A percentile compares a stretch with the other conserved stretches of the same genome.
phyloP scores from a whole-genome alignment of 2,329 filamentous ascomycete species.

The Fusarium vanettenii region DNA sequence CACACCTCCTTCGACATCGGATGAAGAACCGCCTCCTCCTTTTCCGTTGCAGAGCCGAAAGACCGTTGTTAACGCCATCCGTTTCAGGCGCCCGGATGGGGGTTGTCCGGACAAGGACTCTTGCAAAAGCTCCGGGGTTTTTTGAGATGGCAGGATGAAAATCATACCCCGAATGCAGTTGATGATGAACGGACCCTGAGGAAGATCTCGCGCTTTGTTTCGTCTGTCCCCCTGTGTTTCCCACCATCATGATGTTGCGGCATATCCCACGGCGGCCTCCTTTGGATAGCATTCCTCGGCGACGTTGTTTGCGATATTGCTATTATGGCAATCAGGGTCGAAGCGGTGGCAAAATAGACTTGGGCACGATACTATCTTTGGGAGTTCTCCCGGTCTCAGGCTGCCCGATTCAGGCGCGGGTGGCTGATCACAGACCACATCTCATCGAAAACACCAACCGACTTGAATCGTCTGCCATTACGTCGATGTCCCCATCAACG shows the following conservation, averaged over 20 bases:
- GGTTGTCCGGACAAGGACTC: not conserved
- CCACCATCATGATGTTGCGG: not conserved
- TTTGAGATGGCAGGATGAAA: not conserved
- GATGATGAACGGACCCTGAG: constrained; percentile 4
- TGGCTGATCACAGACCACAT: not conserved
- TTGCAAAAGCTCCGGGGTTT: not conserved
- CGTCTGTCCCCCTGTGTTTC: not conserved
- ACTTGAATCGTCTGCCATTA: not conserved
- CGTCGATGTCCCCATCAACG: constrained; percentile 2
- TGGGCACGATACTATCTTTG: not conserved
- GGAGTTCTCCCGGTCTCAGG: not conserved
- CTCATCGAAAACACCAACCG: constrained; percentile 6
- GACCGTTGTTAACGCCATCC: not conserved
- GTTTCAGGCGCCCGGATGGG: constrained; percentile 14
- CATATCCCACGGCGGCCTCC: not conserved
- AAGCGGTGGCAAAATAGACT: constrained; percentile 12
- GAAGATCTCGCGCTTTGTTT: constrained; percentile 3
- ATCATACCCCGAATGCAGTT: constrained; percentile 11
- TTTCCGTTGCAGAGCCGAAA: not conserved
- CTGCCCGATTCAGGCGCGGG: not conserved
- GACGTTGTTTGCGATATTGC: not conserved
- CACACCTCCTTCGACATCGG: not conserved
- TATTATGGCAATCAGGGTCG: not conserved
- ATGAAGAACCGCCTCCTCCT: not conserved
- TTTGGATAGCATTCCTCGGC: not conserved